phyloP scores from a whole-genome alignment of 306 rosid species.

The Trichosanthes cucumerina region DNA sequence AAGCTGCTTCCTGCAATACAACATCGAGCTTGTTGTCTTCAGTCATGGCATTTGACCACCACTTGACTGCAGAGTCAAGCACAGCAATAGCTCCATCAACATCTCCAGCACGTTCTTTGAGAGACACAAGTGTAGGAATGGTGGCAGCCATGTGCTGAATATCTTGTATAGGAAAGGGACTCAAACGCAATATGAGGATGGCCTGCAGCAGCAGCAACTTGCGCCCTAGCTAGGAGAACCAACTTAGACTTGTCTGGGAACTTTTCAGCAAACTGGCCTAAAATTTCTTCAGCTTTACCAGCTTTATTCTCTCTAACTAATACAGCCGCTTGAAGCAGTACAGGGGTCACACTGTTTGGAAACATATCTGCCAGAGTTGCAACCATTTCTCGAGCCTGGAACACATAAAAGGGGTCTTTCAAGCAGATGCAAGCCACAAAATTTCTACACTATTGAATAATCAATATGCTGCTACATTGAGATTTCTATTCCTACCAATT shows the following conservation, averaged over 20 bases:
- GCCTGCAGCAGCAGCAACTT: constrained; percentile 88
- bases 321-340: constrained; percentile 49
- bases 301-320: constrained; percentile 91
- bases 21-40: constrained; percentile 71
- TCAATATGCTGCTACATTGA: not conserved
- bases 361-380: constrained; percentile 65
- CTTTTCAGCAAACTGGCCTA: constrained; percentile 60
- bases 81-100: constrained; percentile 80
- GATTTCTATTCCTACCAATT: not conserved
- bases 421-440: constrained; percentile 15
- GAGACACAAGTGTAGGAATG: constrained; percentile 84
- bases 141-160: constrained; percentile 94
- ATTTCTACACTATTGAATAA: not conserved
- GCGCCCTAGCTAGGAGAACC: constrained; percentile 73
- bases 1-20: constrained; percentile 86
- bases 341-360: constrained; percentile 58
- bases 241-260: constrained; percentile 70
- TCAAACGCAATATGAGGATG: constrained; percentile 86
- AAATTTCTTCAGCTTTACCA: constrained; percentile 81
- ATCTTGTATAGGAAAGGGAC: constrained; percentile 69
- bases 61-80: constrained; percentile 76
- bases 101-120: constrained; percentile 84
- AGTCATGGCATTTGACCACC: constrained; percentile 90
- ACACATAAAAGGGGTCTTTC: constrained; percentile 6
- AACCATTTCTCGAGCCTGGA: constrained; percentile 78